Percentiles rank a stretch among this genome's conserved stretches.
Evolutionary conservation across 768 basidiomycete genomes (phyloP).

Genomic region (Tricholoma saponaceum): DNA sequence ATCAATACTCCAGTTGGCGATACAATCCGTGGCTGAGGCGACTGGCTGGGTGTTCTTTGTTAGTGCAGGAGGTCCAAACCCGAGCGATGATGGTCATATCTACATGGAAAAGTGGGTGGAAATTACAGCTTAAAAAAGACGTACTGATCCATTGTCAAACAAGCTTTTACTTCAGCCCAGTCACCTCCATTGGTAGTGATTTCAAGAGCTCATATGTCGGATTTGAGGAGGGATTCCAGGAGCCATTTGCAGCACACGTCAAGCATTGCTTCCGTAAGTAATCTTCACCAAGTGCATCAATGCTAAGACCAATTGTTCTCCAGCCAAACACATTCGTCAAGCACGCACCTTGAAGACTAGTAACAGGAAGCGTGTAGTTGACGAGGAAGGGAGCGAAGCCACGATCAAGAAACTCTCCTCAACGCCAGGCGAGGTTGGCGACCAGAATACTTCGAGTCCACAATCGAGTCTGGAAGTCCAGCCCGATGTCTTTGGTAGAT

Average conservation of each 20-base stretch:
- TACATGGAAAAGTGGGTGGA: constrained; percentile 8
- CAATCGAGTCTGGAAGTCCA: neutral
- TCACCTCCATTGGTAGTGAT: neutral
- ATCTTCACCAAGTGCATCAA: neutral
- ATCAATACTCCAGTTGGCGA: neutral
- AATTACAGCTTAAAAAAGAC: neutral
- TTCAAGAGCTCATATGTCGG: neutral
- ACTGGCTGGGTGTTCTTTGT: constrained; percentile 11
- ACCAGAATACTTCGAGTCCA: neutral
- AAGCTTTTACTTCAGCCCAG: neutral
- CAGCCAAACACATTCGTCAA: neutral
- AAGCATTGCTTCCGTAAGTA: neutral
- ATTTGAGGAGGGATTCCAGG: neutral
- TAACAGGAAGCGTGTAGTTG: neutral
- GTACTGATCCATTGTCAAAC: neutral
- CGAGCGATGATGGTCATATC: constrained; percentile 1
- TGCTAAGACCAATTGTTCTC: neutral
- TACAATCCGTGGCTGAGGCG: constrained; percentile 4
- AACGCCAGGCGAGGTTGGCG: neutral
- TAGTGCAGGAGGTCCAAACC: constrained; percentile 1
- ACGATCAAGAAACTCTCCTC: neutral
- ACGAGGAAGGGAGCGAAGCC: neutral
- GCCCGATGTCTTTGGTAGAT: neutral
- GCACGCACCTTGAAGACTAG: neutral
- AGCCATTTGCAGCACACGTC: neutral